phyloP scores from a whole-genome alignment of 805 yeast species.

The Myxozyma geophila region DNA sequence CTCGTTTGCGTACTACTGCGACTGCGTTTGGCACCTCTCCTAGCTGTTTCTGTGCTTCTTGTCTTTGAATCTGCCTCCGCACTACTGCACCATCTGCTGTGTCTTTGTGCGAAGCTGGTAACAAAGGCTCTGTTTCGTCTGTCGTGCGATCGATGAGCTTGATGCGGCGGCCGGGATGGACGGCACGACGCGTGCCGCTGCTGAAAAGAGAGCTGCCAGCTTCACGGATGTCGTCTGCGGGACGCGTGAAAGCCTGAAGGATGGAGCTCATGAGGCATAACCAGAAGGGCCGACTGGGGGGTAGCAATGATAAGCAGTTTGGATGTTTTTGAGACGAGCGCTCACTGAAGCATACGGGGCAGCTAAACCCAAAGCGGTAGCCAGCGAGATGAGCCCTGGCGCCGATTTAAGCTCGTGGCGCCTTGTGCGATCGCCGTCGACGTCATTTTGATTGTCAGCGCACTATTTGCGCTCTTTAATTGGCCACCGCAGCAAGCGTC shows the following conservation, averaged over 20 bases:
- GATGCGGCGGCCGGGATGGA: constrained; percentile 14
- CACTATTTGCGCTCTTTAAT: neutral
- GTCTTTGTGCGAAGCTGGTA: constrained; percentile 1
- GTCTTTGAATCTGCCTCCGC: neutral
- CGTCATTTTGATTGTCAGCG: constrained; percentile 8
- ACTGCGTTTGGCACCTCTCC: constrained; percentile 18
- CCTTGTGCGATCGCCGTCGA: neutral
- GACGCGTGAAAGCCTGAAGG: constrained; percentile 32
- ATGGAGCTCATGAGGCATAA: constrained; percentile 21
- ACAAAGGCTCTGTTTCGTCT: neutral
- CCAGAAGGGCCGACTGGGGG: neutral
- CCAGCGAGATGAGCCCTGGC: constrained; percentile 6
- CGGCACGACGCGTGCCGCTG: constrained; percentile 1
- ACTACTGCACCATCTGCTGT: constrained; percentile 1
- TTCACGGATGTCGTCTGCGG: constrained; percentile 34
- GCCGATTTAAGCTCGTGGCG: constrained; percentile 7
- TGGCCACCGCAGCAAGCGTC: constrained; percentile 8
- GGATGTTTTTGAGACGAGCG: too few species aligned
- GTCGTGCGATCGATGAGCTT: constrained; percentile 26
- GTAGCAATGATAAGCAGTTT: neutral
- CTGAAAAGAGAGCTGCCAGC: constrained; percentile 14
- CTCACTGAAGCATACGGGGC: neutral
- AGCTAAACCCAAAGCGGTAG: neutral
- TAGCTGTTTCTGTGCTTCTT: neutral
- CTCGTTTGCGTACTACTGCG: neutral